These are phyloP conservation scores for Chlorella sp. DNA, from an alignment of 139 green algal species.

Conservation along the genomic window DNA sequence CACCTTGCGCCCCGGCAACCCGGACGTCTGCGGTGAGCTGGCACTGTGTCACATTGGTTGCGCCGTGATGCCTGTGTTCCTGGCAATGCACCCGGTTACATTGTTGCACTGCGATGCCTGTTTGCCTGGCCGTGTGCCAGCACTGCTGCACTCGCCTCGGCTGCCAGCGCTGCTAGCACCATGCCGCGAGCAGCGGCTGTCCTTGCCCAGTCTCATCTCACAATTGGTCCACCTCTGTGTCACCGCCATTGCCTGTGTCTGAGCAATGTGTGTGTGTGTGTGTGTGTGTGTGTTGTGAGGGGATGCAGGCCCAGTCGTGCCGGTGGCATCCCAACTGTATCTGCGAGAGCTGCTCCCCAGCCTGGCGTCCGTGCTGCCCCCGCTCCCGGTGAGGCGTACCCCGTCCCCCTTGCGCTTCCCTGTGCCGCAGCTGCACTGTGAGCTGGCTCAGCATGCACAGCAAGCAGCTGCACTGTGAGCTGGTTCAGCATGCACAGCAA, in stretches of 20 bases:
- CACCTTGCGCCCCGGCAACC: neutral
- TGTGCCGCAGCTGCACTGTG: too few species aligned
- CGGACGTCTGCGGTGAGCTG: neutral
- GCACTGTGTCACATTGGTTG: neutral
- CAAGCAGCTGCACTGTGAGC: too few species aligned
- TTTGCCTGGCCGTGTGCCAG: neutral
- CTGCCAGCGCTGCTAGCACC: too few species aligned
- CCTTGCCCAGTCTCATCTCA: neutral
- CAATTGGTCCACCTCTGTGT: neutral
- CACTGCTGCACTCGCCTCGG: too few species aligned
- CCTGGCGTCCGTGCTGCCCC: neutral
- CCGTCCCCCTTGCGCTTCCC: too few species aligned
- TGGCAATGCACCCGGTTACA: neutral
- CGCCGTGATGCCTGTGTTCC: neutral
- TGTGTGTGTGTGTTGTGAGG: too few species aligned
- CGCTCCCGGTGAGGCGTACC: neutral
- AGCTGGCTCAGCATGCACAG: too few species aligned
- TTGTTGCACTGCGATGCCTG: neutral
- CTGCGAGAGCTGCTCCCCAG: neutral
- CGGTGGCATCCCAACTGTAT: neutral
- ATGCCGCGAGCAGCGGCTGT: neutral
- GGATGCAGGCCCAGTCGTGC: neutral
- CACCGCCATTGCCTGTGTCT: too few species aligned
- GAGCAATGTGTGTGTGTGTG: too few species aligned
- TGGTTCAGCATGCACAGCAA: too few species aligned